Conservation (phyloP, 805 yeast genomes). For the Myxozyma vanderwaltii region DNA sequence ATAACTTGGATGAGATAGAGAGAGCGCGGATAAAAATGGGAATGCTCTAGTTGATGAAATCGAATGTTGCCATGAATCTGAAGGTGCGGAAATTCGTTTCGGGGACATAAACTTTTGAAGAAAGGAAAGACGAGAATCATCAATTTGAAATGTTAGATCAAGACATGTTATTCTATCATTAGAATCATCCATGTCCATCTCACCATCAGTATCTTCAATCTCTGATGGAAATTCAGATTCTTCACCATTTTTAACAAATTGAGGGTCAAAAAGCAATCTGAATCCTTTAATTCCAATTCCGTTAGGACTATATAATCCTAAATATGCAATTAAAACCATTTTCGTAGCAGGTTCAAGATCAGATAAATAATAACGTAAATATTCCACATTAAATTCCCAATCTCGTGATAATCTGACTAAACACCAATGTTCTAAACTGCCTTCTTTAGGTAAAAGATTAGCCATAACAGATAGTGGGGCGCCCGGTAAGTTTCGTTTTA, state of each 20-base stretch:
- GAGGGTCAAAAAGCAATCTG: slow-evolving; percentile 22
- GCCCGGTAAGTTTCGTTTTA: slow-evolving; percentile 18
- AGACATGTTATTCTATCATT: slow-evolving; percentile 31
- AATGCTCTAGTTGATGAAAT: slow-evolving; percentile 75
- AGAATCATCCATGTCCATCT: slow-evolving; percentile 7
- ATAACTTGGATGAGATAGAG: slow-evolving; percentile 28
- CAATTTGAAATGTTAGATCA: slow-evolving; percentile 29
- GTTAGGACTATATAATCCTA: slow-evolving; percentile 26
- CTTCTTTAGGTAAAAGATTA: slow-evolving; percentile 22
- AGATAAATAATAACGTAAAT: slow-evolving; percentile 25
- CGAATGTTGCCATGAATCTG: slow-evolving; percentile 73
- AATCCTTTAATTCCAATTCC: slow-evolving; percentile 24
- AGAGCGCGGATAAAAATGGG: slow-evolving; percentile 31
- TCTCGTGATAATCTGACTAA: slow-evolving; percentile 25
- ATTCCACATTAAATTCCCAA: slow-evolving; percentile 31
- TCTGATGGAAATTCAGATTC: background rate
- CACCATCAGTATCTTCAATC: slow-evolving; percentile 15
- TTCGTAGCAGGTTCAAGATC: slow-evolving; percentile 27
- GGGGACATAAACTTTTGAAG: slow-evolving; percentile 55
- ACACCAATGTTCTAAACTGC: slow-evolving; percentile 29
- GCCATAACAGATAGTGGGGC: slow-evolving; percentile 19
- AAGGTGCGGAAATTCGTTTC: slow-evolving; percentile 79
- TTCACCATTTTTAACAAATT: background rate
- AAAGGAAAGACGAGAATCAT: slow-evolving; percentile 15
- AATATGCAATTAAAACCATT: slow-evolving; percentile 28